Base-by-base conservation (phyloP, 108 stramenopile species). In the Skeletonema grethae region DNA sequence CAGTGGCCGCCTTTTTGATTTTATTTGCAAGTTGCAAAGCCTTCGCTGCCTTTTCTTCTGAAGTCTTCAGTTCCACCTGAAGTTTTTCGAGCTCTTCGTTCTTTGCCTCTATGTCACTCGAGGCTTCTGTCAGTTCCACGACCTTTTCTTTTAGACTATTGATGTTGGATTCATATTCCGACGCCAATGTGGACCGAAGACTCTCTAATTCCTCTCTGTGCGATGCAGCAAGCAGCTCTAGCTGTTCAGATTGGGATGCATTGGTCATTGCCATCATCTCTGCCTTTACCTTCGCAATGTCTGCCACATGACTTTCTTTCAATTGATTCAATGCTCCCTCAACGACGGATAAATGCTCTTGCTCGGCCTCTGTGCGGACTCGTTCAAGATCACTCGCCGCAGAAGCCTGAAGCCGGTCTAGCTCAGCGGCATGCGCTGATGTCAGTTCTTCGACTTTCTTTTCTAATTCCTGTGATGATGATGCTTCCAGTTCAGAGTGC, bases 11-110 rank as follows among this genome's bases (percentile, higher is more conserved):
- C 20, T 75, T 76, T 57, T 84, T 85, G 63, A 82, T 72, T 70
- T 85, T 85, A 35, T 79, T 85, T 2, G 80, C 77, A 2, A 82
- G 18, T 25, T 80, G 74, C 36, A 85, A 38, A 10, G 80, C 77
- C 41, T 85, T 76, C 13, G 72, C 61, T 46, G 63, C 57, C 31
- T 82, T 82, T 67, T 82, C 73, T 70, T 69, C 57, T 0, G 65
- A 36, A 24, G 41, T 38, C 9, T 48, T 57, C 29, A 85, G 57
- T 13, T 85, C 70, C 11, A 55, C 30, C 34, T 74, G 62, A 0
- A 80, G 24, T 70, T 75, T 63, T 20, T 75, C 69, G 5, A 86
- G 63, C 29, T 81, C 83, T 32, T 72, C 63, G 7, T 75, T 73
- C 25, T 81, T 75, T 62, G 68, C 78, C 20, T 77, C 63, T 34